Conservation (phyloP, 2,329 filamentous ascomycete species). For the Sordariomycetes sp. region DNA sequence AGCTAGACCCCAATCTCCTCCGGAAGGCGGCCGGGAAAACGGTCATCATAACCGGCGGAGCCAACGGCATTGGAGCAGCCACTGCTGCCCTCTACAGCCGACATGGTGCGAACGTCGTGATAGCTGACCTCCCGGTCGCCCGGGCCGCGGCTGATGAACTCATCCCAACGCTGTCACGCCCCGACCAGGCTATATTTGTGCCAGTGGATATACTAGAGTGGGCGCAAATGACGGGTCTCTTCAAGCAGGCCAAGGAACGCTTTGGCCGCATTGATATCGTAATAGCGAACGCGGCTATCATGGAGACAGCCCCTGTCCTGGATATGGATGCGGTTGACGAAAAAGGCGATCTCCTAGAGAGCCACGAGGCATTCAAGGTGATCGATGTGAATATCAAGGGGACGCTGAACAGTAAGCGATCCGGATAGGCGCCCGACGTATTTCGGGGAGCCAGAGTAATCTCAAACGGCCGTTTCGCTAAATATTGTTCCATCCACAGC, state of each 20-base stretch:
- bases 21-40: slow-evolving; percentile 2
- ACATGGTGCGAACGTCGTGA: slow-evolving; percentile 4
- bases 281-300: slow-evolving; percentile 53
- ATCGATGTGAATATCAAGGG: slow-evolving; percentile 12
- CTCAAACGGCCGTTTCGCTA: background rate
- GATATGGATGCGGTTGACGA: slow-evolving; percentile 43
- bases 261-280: slow-evolving; percentile 38
- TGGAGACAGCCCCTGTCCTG: slow-evolving; percentile 43
- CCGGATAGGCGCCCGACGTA: too few species aligned
- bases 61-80: slow-evolving; percentile 6
- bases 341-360: slow-evolving; percentile 20
- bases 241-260: slow-evolving; percentile 36
- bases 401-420: slow-evolving; percentile 9
- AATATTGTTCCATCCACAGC: background rate
- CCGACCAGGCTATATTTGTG: background rate
- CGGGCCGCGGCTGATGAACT: background rate
- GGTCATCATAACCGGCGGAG: slow-evolving; percentile 6
- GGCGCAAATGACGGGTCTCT: background rate
- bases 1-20: background rate
- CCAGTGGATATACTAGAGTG: slow-evolving; percentile 1
- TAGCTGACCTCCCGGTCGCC: background rate
- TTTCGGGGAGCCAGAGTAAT: too few species aligned
- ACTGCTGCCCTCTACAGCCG: slow-evolving; percentile 2
- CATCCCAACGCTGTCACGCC: background rate
- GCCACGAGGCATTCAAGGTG: slow-evolving; percentile 2